These are phyloP conservation scores for Haematococcus sp. DNA, from an alignment of 139 green algal species.

Conservation along the genomic window DNA sequence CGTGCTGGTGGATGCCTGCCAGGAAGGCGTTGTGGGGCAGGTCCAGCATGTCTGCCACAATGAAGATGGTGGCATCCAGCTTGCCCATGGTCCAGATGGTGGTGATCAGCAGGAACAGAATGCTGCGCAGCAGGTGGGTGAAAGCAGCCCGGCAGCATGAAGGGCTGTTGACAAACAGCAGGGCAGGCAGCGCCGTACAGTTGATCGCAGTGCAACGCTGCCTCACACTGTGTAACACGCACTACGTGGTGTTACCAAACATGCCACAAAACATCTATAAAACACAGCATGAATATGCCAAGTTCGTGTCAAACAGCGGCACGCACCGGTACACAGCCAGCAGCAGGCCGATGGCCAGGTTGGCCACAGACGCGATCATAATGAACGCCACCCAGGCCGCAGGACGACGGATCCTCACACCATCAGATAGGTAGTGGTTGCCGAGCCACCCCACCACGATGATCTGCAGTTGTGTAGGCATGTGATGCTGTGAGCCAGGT, in stretches of 20 bases:
- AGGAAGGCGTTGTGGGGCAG: slow-evolving; percentile 29
- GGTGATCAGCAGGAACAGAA: slow-evolving; percentile 29
- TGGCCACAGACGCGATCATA: slow-evolving; percentile 26
- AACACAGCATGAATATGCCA: no score
- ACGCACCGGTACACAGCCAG: slow-evolving; percentile 15
- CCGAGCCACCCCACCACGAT: slow-evolving; percentile 10
- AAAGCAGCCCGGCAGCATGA: no score
- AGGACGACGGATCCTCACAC: slow-evolving; percentile 22
- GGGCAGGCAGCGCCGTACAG: neutral
- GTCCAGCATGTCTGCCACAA: slow-evolving; percentile 1
- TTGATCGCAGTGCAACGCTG: no score
- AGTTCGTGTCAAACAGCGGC: no score
- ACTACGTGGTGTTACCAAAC: no score
- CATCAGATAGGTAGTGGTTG: slow-evolving; percentile 23
- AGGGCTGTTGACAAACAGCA: neutral
- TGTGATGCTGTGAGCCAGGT: no score
- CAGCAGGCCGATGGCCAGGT: slow-evolving; percentile 32
- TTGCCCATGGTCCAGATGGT: slow-evolving; percentile 20
- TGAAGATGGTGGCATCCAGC: slow-evolving; percentile 29
- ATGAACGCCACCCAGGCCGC: slow-evolving; percentile 29
- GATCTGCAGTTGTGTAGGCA: no score
- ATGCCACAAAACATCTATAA: no score
- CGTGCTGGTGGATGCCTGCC: slow-evolving; percentile 26
- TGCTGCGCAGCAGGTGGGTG: slow-evolving; percentile 1
- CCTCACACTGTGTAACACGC: no score